A percentile compares a stretch with the other conserved stretches of the same genome.
Conservation (phyloP, 805 yeast species). For the Yamadazyma philogaea region DNA sequence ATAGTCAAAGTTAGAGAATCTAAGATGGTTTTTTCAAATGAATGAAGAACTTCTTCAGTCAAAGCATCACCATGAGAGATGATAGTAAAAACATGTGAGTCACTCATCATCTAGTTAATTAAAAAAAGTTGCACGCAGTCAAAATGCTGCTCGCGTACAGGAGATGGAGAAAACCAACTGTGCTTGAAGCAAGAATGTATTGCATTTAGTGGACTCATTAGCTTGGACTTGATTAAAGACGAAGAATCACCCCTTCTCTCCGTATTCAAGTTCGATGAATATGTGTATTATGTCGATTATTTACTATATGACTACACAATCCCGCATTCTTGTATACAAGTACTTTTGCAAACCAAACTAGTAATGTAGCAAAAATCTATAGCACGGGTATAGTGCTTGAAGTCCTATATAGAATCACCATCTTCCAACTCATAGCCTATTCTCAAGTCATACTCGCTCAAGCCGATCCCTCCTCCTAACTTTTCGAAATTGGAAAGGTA, state of each 20-base stretch:
- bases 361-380: too few relatives aligned
- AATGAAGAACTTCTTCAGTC: slow-evolving; percentile 1
- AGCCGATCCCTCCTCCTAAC: slow-evolving; percentile 49
- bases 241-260: too few relatives aligned
- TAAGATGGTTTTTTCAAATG: slow-evolving; percentile 2
- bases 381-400: too few relatives aligned
- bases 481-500: slow-evolving; percentile 37
- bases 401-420: background rate
- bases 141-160: background rate
- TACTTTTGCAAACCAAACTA: background rate
- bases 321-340: background rate
- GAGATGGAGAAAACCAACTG: too few relatives aligned
- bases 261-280: too few relatives aligned
- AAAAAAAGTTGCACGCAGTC: background rate
- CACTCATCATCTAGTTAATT: slow-evolving; percentile 17
- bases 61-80: slow-evolving; percentile 18
- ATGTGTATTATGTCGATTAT: too few relatives aligned
- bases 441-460: slow-evolving; percentile 54
- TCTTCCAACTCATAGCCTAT: slow-evolving; percentile 10
- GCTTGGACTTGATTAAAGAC: slow-evolving; percentile 7
- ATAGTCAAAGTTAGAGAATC: background rate
- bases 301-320: background rate
- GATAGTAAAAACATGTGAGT: slow-evolving; percentile 26
- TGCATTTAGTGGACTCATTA: too few relatives aligned
- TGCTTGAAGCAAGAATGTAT: too few relatives aligned